phyloP scores from a whole-genome alignment of 225 moss, liverwort and hornwort species.

The Pseudisothecium myosuroides region DNA sequence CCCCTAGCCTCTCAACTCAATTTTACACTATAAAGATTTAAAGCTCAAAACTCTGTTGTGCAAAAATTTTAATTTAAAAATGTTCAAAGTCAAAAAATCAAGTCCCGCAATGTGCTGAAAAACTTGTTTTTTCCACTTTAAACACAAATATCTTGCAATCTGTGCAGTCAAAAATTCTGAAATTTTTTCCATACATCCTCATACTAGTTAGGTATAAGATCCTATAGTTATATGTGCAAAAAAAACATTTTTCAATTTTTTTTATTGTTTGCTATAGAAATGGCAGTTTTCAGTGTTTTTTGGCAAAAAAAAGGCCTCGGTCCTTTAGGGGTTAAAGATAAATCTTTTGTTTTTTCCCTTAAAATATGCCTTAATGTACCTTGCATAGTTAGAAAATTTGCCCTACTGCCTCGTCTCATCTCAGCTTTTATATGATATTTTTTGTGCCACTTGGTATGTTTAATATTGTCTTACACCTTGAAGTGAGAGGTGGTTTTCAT shows the following conservation, averaged over 20 bases:
- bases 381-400: too few species aligned
- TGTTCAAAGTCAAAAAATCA: too few species aligned
- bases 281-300: accelerated
- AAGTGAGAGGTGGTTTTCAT: neutral
- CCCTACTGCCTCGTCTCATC: accelerated
- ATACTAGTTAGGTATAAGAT: neutral
- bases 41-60: neutral
- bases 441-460: neutral
- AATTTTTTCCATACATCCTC: neutral
- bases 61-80: neutral
- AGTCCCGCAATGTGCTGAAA: too few species aligned
- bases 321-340: too few species aligned
- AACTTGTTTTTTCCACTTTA: neutral
- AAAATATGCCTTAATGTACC: neutral
- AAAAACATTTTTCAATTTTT: neutral
- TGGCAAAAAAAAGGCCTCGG: accelerated
- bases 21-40: neutral
- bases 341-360: neutral
- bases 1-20: neutral
- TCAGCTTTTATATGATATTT: neutral
- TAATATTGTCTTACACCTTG: neutral
- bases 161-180: accelerated
- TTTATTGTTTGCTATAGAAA: neutral
- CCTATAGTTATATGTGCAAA: accelerated
- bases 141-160: neutral